Base-by-base conservation (phyloP, 331 rosid genomes). In the Dryas integrifolia region DNA sequence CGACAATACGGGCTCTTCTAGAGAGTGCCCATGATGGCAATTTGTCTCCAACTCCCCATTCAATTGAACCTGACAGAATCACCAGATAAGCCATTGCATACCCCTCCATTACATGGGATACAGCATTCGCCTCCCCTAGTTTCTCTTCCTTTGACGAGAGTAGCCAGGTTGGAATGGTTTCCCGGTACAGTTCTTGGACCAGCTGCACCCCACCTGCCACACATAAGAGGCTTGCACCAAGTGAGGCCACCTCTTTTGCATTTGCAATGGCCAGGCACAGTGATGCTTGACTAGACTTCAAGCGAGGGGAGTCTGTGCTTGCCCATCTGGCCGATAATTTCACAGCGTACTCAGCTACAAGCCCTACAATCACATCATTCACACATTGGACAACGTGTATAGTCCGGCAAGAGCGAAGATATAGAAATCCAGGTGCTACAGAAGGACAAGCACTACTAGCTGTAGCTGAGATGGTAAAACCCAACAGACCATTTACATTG, bases 391-490 rank as follows among this genome's bases (percentile, higher is more conserved):
- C 78, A 64, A 86, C 80, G 6, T 72, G 88, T 70, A 88, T 83
- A 47, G 81, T 80, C 59, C 83, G 80, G 72, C 90, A 88, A 58
- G 88, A 82, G 45, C 92, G 78, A 65, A 90, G 89, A 70, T 80
- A 91, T 47, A 91, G 90, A 76, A 88, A 84, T 44, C 97, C 97
- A 5, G 97, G 97, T 16, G 96, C 88, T 2, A 91, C 76, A 38
- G 41, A 78, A 72, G 89, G 85, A 72, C 55, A 56, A 69, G 24
- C 70, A 50, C 78, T 82, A 14, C 84, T 64, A 24, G 74, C 82
- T 8, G 87, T 64, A 24, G 74, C 82, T 8, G 87, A 24, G 39
- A 86, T 70, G 46, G 70, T 70, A 74, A 73, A 78, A 46, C 95
- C 97, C 76, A 90, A 76, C 55, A 90, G 88, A 79, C 92, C 97